Evolutionary conservation across 2,329 filamentous ascomycete species (phyloP).

Genomic region (Scopulariopsis brevicaulis): DNA sequence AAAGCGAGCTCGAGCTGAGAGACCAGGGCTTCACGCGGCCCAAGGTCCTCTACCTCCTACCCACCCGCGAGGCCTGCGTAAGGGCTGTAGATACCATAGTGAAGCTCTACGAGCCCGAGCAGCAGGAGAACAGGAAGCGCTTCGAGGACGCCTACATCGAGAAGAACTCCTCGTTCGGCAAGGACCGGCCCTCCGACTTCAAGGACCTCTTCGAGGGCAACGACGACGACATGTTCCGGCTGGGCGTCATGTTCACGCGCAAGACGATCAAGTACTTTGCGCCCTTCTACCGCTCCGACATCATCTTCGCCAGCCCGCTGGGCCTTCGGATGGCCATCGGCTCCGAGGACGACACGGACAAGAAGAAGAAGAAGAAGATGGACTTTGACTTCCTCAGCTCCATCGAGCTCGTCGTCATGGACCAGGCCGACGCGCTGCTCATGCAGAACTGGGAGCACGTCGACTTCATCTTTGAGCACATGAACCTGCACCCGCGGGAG

Average conservation of each 20-base stretch:
- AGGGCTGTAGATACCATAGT: slow-evolving; percentile 69
- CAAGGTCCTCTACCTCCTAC: slow-evolving; percentile 82
- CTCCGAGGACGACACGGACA: slow-evolving; percentile 40
- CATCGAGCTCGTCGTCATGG: slow-evolving; percentile 80
- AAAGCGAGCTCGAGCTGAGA: slow-evolving; percentile 59
- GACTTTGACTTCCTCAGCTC: slow-evolving; percentile 91
- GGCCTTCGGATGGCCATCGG: slow-evolving; percentile 87
- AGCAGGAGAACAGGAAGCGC: slow-evolving; percentile 89
- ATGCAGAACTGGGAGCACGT: slow-evolving; percentile 99
- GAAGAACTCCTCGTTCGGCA: slow-evolving; percentile 51
- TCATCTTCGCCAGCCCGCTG: slow-evolving; percentile 82
- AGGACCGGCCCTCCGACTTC: slow-evolving; percentile 77
- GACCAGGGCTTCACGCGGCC: slow-evolving; percentile 95
- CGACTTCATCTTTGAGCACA: slow-evolving; percentile 79
- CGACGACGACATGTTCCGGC: slow-evolving; percentile 91
- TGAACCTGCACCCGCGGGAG: slow-evolving; percentile 84
- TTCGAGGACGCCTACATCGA: slow-evolving; percentile 77
- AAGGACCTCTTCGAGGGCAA: slow-evolving; percentile 84
- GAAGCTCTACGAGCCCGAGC: slow-evolving; percentile 66
- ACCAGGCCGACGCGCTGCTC: slow-evolving; percentile 83
- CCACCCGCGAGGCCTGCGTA: slow-evolving; percentile 78
- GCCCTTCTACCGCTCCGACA: slow-evolving; percentile 92
- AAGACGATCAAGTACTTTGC: slow-evolving; percentile 94
- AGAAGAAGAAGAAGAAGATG: slow-evolving; percentile 35
- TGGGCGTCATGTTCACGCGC: slow-evolving; percentile 93